Base-by-base conservation (phyloP, 306 rosid genomes). In the Abrus precatorius region DNA sequence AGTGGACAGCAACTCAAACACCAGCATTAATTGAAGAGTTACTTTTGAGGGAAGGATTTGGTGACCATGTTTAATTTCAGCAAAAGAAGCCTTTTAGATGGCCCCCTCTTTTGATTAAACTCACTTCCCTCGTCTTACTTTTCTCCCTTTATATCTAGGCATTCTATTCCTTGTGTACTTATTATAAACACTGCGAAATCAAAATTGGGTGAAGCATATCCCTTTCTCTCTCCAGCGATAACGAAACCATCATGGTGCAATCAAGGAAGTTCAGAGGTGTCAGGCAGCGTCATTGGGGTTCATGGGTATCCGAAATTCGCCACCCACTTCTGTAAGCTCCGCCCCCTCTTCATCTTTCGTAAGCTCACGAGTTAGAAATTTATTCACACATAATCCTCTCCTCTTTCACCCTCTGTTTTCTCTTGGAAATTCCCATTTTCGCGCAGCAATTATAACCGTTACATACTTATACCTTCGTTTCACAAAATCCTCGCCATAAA, bases 221-320 rank as follows among this genome's bases (percentile, higher is more conserved):
- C 36, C 48, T 36, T 44, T 6, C 32, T 36, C 48, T 36, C 68
- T 33, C 4, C 28, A 61, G 4, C 72, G 1, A 20, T 14, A 7
- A 6, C 20, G 2, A 20, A 55, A 30, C 4, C 54, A 84, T 84
- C 87, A 93, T 95, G 99, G 99, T 93, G 49, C 92, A 92, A 29
- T 89, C 98, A 74, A 92, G 69, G 85, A 95, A 95, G 90, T 95
- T 92, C 88, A 92, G 99, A 87, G 99, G 99, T 14, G 99, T 95
- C 86, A 91, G 99, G 89, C 99, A 95, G 70, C 97, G 99, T 69
- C 99, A 95, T 89, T 95, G 99, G 99, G 99, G 99, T 85, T 95
- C 99, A 1, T 95, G 99, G 99, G 99, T 95, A 69, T 95, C 99
- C 41, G 99, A 95, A 79, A 95, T 95, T 71, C 97, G 99, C 81